Conservation (phyloP, 2,329 filamentous ascomycete species). For the Diaporthe sp. region DNA sequence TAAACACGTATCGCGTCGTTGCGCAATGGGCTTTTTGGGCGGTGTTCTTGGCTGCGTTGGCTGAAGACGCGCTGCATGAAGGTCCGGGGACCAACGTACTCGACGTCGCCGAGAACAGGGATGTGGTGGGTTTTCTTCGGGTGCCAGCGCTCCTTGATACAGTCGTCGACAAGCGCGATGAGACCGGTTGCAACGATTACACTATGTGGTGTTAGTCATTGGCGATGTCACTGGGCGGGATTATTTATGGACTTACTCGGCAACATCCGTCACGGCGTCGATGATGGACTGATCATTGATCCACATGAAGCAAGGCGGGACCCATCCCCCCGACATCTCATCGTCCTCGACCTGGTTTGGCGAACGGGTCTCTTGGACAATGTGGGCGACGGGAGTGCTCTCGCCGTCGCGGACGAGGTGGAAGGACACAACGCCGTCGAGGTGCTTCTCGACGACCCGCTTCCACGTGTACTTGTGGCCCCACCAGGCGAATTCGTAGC, state of each 20-base stretch:
- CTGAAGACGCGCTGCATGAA: slow-evolving; percentile 49
- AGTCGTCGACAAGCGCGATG: slow-evolving; percentile 89
- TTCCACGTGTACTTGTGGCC: slow-evolving; percentile 87
- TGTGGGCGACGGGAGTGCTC: slow-evolving; percentile 79
- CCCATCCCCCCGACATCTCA: slow-evolving; percentile 83
- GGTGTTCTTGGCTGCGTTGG: slow-evolving; percentile 39
- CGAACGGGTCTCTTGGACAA: slow-evolving; percentile 82
- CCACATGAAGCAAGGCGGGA: slow-evolving; percentile 91
- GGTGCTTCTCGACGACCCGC: slow-evolving; percentile 75
- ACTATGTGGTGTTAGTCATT: slow-evolving; percentile 58
- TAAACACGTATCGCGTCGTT: slow-evolving; percentile 38
- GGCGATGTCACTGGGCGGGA: slow-evolving; percentile 26
- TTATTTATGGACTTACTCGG: slow-evolving; percentile 72
- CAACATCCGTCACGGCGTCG: slow-evolving; percentile 78
- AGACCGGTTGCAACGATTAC: slow-evolving; percentile 92
- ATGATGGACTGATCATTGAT: slow-evolving; percentile 81
- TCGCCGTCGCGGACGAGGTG: slow-evolving; percentile 78
- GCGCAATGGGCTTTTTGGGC: slow-evolving; percentile 39
- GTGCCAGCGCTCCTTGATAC: slow-evolving; percentile 83
- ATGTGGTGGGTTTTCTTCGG: slow-evolving; percentile 55
- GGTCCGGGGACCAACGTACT: slow-evolving; percentile 48
- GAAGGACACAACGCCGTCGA: slow-evolving; percentile 74
- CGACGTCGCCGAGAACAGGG: slow-evolving; percentile 48
- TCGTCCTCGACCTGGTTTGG: slow-evolving; percentile 78
- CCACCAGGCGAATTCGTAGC: slow-evolving; percentile 96